Evolutionary conservation across 352 stramenopile species (phyloP), one percentile per base, ranked within the genome.

Genomic region (Lagenidium sp.): DNA sequence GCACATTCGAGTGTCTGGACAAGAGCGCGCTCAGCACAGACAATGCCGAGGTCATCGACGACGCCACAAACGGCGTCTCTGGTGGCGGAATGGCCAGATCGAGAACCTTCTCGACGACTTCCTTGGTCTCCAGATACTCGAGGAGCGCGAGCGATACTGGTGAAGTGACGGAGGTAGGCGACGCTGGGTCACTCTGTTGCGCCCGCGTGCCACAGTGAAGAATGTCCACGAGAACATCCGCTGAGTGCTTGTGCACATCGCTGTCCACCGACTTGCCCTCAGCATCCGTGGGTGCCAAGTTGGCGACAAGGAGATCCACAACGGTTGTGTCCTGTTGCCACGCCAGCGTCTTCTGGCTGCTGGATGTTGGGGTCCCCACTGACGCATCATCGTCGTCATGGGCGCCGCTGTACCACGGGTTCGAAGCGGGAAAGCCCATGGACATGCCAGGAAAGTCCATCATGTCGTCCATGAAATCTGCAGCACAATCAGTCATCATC

Each of bases 391-490:
- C 80, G 10, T 91, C 79, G 23, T 87, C 75, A 18, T 69, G 60
- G 37, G 64, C 74, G 13, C 35, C 44, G 21, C 63, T 66, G 49
- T 87, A 88, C 70, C 75, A 90, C 21, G 68, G 68, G 49, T 87
- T 87, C 2, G 74, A 81, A 4, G 72, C 65, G 12, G 77, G 69
- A 46, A 84, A 85, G 18, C 64, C 69, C 39, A 85, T 71, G n/a
- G 68, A 76, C 62, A 85, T 83, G 23, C 75, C 77, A 0, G 77
- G 72, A 38, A 90, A 93, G 36, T 93, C 80, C 75, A 93, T 87
- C 41, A 72, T 77, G 41, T 88, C 80, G 55, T 90, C 80, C 72
- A 89, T 80, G 53, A 84, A 89, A 47, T 92, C 79, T 74, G 30
- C 35, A 15, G 7, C 15, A 36, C 26, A 4, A 21, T 23, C n/a